These are phyloP conservation scores for Kandelia obovata DNA, from an alignment of 345 rosid genomes.

Conservation along the genomic window DNA sequence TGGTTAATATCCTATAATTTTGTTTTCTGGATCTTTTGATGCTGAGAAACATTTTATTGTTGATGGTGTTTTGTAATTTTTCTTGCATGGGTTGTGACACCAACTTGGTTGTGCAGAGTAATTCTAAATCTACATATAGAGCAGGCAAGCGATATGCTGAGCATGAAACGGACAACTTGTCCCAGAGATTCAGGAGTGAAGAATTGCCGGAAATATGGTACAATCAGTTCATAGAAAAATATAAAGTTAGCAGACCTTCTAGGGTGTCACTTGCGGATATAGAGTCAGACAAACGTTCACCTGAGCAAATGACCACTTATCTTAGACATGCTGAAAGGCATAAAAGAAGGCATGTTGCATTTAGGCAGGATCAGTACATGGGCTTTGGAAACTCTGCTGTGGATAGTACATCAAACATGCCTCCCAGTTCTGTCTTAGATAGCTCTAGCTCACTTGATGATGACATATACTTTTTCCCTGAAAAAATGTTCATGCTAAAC, in stretches of 20 bases:
- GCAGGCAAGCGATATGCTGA: slow-evolving; percentile 51
- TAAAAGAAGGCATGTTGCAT: slow-evolving; percentile 67
- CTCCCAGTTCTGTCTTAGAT: slow-evolving; percentile 43
- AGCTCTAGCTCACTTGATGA: slow-evolving; percentile 44
- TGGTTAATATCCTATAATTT: background rate
- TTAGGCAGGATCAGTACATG: slow-evolving; percentile 38
- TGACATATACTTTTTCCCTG: slow-evolving; percentile 65
- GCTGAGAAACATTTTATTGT: background rate
- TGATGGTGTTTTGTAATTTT: background rate
- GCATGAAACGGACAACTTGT: slow-evolving; percentile 44
- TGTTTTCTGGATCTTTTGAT: background rate
- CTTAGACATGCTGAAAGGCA: slow-evolving; percentile 52
- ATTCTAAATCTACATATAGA: slow-evolving; percentile 42
- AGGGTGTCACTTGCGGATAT: slow-evolving; percentile 51
- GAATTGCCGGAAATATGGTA: slow-evolving; percentile 94
- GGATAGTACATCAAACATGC: slow-evolving; percentile 34
- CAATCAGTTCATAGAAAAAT: slow-evolving; percentile 64
- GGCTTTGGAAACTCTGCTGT: slow-evolving; percentile 29
- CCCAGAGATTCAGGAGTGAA: slow-evolving; percentile 67
- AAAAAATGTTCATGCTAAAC: slow-evolving; percentile 67
- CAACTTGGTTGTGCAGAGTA: slow-evolving; percentile 35
- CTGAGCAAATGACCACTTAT: slow-evolving; percentile 73
- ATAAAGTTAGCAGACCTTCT: slow-evolving; percentile 47
- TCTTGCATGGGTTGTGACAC: slow-evolving; percentile 3
- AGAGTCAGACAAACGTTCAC: slow-evolving; percentile 66